Evolutionary conservation across 495 filamentous ascomycete genomes (phyloP), one percentile per base, ranked within the genome.

Genomic region (Tuber microsphaerosporum): DNA sequence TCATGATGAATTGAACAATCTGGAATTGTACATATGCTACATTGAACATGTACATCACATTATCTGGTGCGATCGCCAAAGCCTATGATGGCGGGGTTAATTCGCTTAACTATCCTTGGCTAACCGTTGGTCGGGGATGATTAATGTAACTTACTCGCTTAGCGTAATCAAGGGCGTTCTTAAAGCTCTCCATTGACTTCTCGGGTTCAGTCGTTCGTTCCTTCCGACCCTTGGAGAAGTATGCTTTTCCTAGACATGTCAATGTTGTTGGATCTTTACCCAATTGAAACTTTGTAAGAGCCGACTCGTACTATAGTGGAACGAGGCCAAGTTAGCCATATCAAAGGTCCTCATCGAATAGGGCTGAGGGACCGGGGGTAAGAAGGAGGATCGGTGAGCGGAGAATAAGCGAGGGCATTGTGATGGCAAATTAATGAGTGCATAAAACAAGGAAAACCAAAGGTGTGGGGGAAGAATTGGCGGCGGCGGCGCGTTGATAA

Each of bases 11-110:
- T 41, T 90, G 90, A 46, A 94, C 94, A 72, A 97, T 89, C 83
- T 97, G 93, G 76, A 97, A 93, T 82, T 98, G 94, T 26, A 97
- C 93, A 77, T 97, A 99, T 37, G 95, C 95, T 22, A 99, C 92
- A 83, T 99, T 99, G 88, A 99, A 99, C 82, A 94, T 91, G 81
- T 95, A 92, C 84, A 97, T 92, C 12, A 93, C 86, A 80, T 96
- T 92, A 31, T 94, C 92, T 2, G 93, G 92, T 0, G 92, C 89
- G 61, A 92, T 86, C 65, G 89, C 88, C 43, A 94, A 88, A 31
- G 94, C 93, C 86, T 94, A 71, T 26, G 73, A 56, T 22, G 26
- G 74, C 43, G 14, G 69, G 73, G 56, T 71, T 39, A 74, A 34
- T 69, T 26, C 45, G 65, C 51, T 6, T 72, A 39, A 69, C 20